Conservation (phyloP, 306 rosid species). For the Carpinus fangiana region DNA sequence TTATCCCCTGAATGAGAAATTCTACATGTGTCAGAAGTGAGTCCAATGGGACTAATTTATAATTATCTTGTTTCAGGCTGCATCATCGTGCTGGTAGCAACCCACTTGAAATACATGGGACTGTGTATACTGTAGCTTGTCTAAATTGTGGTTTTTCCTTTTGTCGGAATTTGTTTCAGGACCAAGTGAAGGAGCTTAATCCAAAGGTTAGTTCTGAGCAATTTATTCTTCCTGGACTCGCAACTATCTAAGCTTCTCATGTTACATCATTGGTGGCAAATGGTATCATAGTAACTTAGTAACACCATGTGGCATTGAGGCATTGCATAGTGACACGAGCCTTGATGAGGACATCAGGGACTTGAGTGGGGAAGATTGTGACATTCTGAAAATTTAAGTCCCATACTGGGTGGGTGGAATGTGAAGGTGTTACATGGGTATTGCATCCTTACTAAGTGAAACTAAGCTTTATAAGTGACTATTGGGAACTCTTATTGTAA, state of each 20-base stretch:
- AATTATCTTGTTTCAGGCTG: slow-evolving; percentile 54
- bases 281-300: too few species aligned
- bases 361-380: too few species aligned
- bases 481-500: not conserved
- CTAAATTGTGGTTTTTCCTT: slow-evolving; percentile 71
- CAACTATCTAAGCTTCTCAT: not conserved
- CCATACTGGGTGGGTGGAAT: too few species aligned
- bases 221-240: slow-evolving; percentile 9
- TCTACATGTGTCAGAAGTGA: slow-evolving; percentile 23
- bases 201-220: slow-evolving; percentile 63
- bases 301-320: too few species aligned
- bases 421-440: too few species aligned
- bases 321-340: too few species aligned
- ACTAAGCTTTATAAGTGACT: too few species aligned
- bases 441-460: too few species aligned
- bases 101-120: slow-evolving; percentile 94
- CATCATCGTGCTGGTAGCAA: slow-evolving; percentile 96
- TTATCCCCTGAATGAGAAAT: slow-evolving; percentile 11
- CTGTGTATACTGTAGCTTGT: slow-evolving; percentile 83
- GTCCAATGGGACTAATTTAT: slow-evolving; percentile 29
- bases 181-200: slow-evolving; percentile 79
- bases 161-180: slow-evolving; percentile 71
- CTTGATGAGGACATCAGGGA: too few species aligned
- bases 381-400: too few species aligned
- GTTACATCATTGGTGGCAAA: not conserved